phyloP scores from a whole-genome alignment of 2,329 filamentous ascomycete species.

The Scytalidium sp. region DNA sequence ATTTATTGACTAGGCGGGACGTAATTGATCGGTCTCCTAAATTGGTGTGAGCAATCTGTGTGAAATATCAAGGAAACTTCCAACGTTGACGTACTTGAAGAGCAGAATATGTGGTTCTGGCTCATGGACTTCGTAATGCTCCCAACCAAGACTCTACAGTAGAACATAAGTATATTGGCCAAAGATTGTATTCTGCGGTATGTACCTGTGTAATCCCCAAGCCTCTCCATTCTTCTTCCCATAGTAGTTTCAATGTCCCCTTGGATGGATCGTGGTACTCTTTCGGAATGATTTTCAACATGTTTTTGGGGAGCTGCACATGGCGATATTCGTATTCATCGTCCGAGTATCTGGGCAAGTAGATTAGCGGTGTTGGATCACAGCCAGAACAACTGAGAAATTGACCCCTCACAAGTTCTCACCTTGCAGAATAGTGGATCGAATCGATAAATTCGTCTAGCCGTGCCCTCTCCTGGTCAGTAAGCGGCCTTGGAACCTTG shows the following conservation, averaged over 20 bases:
- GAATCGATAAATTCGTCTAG: slow-evolving; percentile 89
- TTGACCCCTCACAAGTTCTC: slow-evolving; percentile 28
- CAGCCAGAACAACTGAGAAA: background rate
- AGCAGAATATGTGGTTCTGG: slow-evolving; percentile 97
- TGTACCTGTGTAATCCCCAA: slow-evolving; percentile 94
- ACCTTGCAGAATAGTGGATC: slow-evolving; percentile 95
- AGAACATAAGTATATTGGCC: slow-evolving; percentile 9
- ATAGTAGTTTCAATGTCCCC: slow-evolving; percentile 91
- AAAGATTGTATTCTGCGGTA: slow-evolving; percentile 3
- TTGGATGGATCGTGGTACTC: slow-evolving; percentile 89
- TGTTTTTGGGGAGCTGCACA: slow-evolving; percentile 94
- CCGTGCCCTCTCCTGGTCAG: slow-evolving; percentile 75
- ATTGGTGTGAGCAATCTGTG: slow-evolving; percentile 10
- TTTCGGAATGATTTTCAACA: slow-evolving; percentile 95
- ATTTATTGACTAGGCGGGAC: slow-evolving; percentile 21
- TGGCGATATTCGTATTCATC: slow-evolving; percentile 94
- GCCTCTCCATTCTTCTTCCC: slow-evolving; percentile 98
- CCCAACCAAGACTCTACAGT: slow-evolving; percentile 89
- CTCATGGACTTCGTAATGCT: slow-evolving; percentile 98
- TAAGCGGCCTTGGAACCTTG: slow-evolving; percentile 75
- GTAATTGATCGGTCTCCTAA: slow-evolving; percentile 28
- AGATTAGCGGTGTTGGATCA: slow-evolving; percentile 14
- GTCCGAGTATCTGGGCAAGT: slow-evolving; percentile 74
- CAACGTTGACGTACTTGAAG: slow-evolving; percentile 91
- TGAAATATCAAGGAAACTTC: background rate